phyloP scores from a whole-genome alignment of 2,329 filamentous ascomycete genomes.

The Colletotrichum sp. region DNA sequence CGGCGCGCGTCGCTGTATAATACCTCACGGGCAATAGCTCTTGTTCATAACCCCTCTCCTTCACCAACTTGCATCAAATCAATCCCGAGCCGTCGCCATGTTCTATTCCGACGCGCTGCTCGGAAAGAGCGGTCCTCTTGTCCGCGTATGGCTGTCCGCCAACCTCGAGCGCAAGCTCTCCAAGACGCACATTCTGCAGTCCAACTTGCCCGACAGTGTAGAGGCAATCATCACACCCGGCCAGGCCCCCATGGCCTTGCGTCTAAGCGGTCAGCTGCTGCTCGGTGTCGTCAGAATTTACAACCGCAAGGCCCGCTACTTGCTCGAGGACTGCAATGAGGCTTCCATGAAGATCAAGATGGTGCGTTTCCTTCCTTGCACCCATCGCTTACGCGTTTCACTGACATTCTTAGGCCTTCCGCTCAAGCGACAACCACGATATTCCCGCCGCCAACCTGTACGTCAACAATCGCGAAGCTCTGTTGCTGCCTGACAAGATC shows the following conservation, averaged over 20 bases:
- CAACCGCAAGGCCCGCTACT: conserved; percentile 93
- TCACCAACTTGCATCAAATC: neutral
- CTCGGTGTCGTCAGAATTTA: conserved; percentile 98
- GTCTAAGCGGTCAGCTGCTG: conserved; percentile 90
- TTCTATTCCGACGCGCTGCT: conserved; percentile 97
- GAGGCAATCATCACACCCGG: conserved; percentile 92
- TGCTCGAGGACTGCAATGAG: conserved; percentile 97
- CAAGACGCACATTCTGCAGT: conserved; percentile 94
- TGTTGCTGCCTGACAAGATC: conserved; percentile 89
- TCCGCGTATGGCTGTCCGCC: conserved; percentile 96
- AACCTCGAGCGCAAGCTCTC: conserved; percentile 98
- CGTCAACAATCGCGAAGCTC: conserved; percentile 81
- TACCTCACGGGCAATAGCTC: conserved; percentile 10
- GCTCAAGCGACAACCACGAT: conserved; percentile 93
- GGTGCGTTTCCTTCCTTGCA: conserved; percentile 57
- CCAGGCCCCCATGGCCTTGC: conserved; percentile 92
- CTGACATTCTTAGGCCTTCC: conserved; percentile 76
- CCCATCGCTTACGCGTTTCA: conserved; percentile 1
- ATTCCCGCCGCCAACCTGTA: conserved; percentile 79
- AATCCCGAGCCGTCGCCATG: conserved; percentile 61
- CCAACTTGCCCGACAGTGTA: conserved; percentile 93
- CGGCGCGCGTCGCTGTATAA: conserved; percentile 19
- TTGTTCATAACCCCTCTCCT: neutral
- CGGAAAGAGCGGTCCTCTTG: conserved; percentile 95
- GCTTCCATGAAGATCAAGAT: conserved; percentile 98